A percentile compares a stretch with the other conserved stretches of the same genome.
These are phyloP conservation scores for Chaetomiaceae sp. DNA, from an alignment of 2,329 filamentous ascomycete genomes.

Conservation along the genomic window DNA sequence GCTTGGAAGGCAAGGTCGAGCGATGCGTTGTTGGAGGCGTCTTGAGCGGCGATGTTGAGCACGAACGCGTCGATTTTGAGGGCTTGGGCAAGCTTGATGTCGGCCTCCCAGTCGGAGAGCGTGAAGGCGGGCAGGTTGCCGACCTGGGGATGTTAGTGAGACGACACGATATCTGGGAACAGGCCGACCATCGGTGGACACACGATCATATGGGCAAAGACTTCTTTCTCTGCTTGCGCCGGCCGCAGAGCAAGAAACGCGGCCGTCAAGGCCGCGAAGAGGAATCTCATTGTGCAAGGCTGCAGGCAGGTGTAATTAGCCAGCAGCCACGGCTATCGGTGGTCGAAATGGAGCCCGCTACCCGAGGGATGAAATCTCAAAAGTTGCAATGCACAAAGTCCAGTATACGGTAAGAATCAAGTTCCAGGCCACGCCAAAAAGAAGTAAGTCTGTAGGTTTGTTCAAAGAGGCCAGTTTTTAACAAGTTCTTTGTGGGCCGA, in stretches of 20 bases:
- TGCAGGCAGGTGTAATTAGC: no score
- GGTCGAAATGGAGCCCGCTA: neutral
- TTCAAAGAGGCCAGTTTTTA: no score
- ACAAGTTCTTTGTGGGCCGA: no score
- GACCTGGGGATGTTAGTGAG: slow-evolving; percentile 21
- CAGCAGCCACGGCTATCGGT: no score
- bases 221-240: neutral
- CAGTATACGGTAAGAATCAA: no score
- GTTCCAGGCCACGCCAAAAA: no score
- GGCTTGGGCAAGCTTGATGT: slow-evolving; percentile 35
- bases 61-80: slow-evolving; percentile 40
- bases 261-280: neutral
- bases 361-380: no score
- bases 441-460: no score
- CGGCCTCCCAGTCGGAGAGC: slow-evolving; percentile 28
- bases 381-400: no score
- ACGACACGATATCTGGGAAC: no score
- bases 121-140: slow-evolving; percentile 26
- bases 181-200: neutral
- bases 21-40: slow-evolving; percentile 20
- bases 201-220: slow-evolving; percentile 10
- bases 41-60: slow-evolving; percentile 31
- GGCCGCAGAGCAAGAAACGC: neutral
- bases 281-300: neutral
- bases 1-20: slow-evolving; percentile 31